Evolutionary conservation across 495 filamentous ascomycete genomes (phyloP).

Genomic region (Hypomontagnella monticulosa): DNA sequence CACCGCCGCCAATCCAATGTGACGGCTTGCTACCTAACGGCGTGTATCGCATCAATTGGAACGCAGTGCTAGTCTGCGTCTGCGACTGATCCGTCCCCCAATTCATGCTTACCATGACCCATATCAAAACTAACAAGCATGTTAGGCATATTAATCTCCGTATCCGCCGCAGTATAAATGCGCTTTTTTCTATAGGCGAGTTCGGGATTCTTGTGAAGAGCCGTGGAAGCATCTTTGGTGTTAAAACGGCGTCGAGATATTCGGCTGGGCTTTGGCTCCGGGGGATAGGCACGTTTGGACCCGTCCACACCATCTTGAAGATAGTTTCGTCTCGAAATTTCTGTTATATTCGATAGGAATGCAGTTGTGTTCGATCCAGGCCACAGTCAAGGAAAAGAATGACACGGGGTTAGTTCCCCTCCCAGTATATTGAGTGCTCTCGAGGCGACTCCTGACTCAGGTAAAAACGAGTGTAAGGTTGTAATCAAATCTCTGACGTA

Average conservation of each 20-base stretch:
- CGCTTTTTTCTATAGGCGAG: constrained; percentile 41
- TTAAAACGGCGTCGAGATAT: constrained; percentile 33
- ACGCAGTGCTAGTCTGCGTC: constrained; percentile 23
- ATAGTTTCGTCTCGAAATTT: neutral
- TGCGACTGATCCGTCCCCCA: constrained; percentile 31
- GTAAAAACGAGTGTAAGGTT: constrained; percentile 33
- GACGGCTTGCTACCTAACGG: constrained; percentile 29
- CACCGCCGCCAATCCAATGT: constrained; percentile 40
- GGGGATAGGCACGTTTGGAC: constrained; percentile 28
- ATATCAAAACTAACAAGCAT: constrained; percentile 31
- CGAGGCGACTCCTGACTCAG: constrained; percentile 3
- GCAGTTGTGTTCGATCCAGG: no score
- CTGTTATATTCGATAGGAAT: no score
- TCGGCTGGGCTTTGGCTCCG: constrained; percentile 29
- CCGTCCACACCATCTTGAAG: constrained; percentile 36
- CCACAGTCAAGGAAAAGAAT: neutral
- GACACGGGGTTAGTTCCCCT: constrained; percentile 17
- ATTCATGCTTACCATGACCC: constrained; percentile 29
- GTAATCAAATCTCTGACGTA: constrained; percentile 36
- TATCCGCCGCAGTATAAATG: constrained; percentile 35
- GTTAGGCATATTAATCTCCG: constrained; percentile 37
- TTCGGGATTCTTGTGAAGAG: constrained; percentile 38
- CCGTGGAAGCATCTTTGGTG: constrained; percentile 38
- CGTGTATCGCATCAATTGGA: constrained; percentile 34
- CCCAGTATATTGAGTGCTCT: constrained; percentile 10